These are phyloP conservation scores for Globisporangium viniferum DNA, from an alignment of 352 stramenopile genomes.

Conservation along the genomic window DNA sequence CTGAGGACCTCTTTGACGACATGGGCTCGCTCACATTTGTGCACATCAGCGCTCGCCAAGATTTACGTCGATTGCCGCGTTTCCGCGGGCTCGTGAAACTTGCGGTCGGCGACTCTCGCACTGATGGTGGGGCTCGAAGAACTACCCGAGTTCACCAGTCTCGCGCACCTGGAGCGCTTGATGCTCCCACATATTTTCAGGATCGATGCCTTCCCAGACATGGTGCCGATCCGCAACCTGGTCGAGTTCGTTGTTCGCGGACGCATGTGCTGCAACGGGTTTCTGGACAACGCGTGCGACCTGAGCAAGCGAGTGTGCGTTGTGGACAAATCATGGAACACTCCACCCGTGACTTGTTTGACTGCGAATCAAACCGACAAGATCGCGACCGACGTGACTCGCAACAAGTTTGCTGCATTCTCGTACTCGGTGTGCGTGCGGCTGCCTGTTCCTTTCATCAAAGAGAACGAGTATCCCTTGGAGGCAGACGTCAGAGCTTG, in stretches of 20 bases:
- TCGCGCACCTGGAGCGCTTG: background rate
- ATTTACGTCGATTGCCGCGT: too few relatives aligned
- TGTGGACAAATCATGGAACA: too few relatives aligned
- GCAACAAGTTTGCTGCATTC: background rate
- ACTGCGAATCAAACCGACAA: background rate
- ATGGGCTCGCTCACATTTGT: too few relatives aligned
- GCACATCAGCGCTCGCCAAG: too few relatives aligned
- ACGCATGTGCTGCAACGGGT: conserved; percentile 17
- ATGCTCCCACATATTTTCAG: background rate
- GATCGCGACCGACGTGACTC: background rate
- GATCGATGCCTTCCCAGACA: conserved; percentile 13
- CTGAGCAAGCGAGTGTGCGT: too few relatives aligned
- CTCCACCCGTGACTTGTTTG: too few relatives aligned
- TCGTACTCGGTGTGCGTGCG: too few relatives aligned
- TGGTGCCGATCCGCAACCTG: conserved; percentile 1
- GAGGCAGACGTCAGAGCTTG: too few relatives aligned
- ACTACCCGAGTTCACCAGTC: background rate
- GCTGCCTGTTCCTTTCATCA: too few relatives aligned
- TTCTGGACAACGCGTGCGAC: too few relatives aligned
- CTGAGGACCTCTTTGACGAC: too few relatives aligned
- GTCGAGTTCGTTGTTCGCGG: background rate
- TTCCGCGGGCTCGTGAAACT: background rate
- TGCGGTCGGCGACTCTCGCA: background rate
- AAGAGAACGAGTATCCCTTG: too few relatives aligned
- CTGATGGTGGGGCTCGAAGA: background rate